Percentiles rank a stretch among this genome's conserved stretches.
phyloP scores from a whole-genome alignment of 1,284 basidiomycete species.

The Phylloboletellus chloephorus region DNA sequence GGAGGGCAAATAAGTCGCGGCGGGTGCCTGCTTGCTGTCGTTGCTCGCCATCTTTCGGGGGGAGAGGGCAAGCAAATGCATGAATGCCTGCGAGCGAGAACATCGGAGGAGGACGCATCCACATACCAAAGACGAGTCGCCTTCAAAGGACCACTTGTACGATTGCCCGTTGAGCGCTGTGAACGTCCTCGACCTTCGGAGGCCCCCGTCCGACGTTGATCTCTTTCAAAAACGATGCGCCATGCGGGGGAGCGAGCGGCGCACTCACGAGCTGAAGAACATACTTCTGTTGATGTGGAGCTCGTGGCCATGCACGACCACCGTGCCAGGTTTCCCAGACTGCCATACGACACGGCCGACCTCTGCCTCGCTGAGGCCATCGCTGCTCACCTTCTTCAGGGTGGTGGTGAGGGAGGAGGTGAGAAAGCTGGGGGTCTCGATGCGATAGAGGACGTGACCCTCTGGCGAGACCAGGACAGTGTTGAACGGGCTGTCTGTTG shows the following conservation, averaged over 20 bases:
- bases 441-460: slow-evolving; percentile 26
- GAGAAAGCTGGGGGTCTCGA: slow-evolving; percentile 23
- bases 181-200: slow-evolving; percentile 29
- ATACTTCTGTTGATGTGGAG: slow-evolving; percentile 23
- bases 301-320: slow-evolving; percentile 28
- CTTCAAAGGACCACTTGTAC: slow-evolving; percentile 33
- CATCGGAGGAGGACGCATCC: not conserved
- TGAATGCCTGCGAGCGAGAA: slow-evolving; percentile 1
- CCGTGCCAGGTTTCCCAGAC: slow-evolving; percentile 25
- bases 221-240: too few species aligned
- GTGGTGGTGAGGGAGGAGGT: slow-evolving; percentile 16
- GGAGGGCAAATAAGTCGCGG: slow-evolving; percentile 28
- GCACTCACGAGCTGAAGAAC: slow-evolving; percentile 30
- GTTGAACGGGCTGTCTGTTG: slow-evolving; percentile 31
- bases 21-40: slow-evolving; percentile 31
- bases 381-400: slow-evolving; percentile 23
- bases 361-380: slow-evolving; percentile 25
- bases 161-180: slow-evolving; percentile 33
- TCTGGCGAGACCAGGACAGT: slow-evolving; percentile 30
- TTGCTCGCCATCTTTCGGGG: slow-evolving; percentile 28
- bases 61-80: not conserved
- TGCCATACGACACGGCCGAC: slow-evolving; percentile 29
- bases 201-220: too few species aligned
- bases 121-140: slow-evolving; percentile 30
- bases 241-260: not conserved